A percentile compares a stretch with the other conserved stretches of the same genome.
These are phyloP conservation scores for Debaryomyces prosopidis DNA, from an alignment of 805 yeast genomes.

Conservation along the genomic window DNA sequence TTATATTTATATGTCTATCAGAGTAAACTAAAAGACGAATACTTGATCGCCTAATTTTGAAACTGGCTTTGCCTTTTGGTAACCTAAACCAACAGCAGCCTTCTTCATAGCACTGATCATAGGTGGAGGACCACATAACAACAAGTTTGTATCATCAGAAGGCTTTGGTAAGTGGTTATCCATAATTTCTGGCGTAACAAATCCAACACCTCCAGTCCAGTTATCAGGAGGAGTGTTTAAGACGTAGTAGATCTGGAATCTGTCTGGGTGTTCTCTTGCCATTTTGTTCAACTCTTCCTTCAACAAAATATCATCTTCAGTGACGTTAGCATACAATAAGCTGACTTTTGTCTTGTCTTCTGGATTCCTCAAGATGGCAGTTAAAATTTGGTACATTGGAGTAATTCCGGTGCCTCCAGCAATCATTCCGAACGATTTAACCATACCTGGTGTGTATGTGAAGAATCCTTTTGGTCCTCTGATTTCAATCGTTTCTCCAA, in stretches of 20 bases:
- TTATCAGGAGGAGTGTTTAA: slow-evolving; percentile 69
- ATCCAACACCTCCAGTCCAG: slow-evolving; percentile 82
- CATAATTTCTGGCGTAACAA: slow-evolving; percentile 74
- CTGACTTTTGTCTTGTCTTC: slow-evolving; percentile 73
- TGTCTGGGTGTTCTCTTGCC: slow-evolving; percentile 53
- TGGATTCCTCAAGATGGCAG: slow-evolving; percentile 76
- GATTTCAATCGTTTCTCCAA: slow-evolving; percentile 78
- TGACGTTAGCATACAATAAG: slow-evolving; percentile 79
- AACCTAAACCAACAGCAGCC: slow-evolving; percentile 74
- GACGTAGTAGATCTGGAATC: slow-evolving; percentile 67
- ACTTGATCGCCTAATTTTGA: slow-evolving; percentile 89
- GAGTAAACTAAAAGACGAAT: slow-evolving; percentile 63
- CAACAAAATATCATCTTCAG: slow-evolving; percentile 77
- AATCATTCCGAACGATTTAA: slow-evolving; percentile 75
- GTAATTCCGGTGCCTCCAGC: slow-evolving; percentile 98
- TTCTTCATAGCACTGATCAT: slow-evolving; percentile 85
- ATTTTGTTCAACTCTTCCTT: slow-evolving; percentile 76
- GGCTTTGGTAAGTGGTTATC: slow-evolving; percentile 62
- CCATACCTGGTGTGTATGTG: slow-evolving; percentile 79
- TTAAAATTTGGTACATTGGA: slow-evolving; percentile 91
- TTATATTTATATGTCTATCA: not conserved
- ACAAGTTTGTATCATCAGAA: slow-evolving; percentile 61
- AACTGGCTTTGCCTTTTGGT: slow-evolving; percentile 80
- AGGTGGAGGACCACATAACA: slow-evolving; percentile 93
- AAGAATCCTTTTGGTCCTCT: slow-evolving; percentile 92